A percentile compares a stretch with the other conserved stretches of the same genome.
These are phyloP conservation scores for Leishmania major DNA, from an alignment of 208 protist species.

Conservation along the genomic window DNA sequence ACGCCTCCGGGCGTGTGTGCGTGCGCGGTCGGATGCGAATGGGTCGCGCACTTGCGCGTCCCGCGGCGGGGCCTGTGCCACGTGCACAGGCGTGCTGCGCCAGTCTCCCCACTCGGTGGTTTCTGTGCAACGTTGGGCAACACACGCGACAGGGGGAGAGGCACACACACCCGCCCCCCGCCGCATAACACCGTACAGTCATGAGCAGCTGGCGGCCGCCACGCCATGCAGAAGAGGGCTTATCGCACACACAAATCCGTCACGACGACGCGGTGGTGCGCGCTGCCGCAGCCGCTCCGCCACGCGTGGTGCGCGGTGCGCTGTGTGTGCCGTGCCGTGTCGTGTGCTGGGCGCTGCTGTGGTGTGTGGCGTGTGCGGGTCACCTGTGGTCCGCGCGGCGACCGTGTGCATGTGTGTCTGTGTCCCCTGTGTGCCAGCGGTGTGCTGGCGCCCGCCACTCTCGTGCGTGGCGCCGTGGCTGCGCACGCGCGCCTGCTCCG, in stretches of 20 bases:
- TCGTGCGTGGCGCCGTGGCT: slow-evolving; percentile 25
- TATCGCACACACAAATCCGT: slow-evolving; percentile 7
- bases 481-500: slow-evolving; percentile 17
- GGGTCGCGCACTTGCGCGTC: slow-evolving; percentile 11
- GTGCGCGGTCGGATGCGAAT: slow-evolving; percentile 10
- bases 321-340: slow-evolving; percentile 10
- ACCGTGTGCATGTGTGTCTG: slow-evolving; percentile 3
- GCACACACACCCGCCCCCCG: not conserved
- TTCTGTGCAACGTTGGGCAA: slow-evolving; percentile 29
- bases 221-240: slow-evolving; percentile 37
- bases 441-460: slow-evolving; percentile 5
- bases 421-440: not conserved
- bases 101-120: slow-evolving; percentile 30
- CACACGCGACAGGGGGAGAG: slow-evolving; percentile 3
- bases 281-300: slow-evolving; percentile 28
- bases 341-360: slow-evolving; percentile 3
- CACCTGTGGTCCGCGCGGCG: slow-evolving; percentile 13
- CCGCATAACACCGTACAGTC: slow-evolving; percentile 24
- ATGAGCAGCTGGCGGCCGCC: slow-evolving; percentile 35
- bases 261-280: slow-evolving; percentile 34
- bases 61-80: slow-evolving; percentile 25
- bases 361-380: slow-evolving; percentile 5
- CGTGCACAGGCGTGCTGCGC: slow-evolving; percentile 25
- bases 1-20: not conserved
- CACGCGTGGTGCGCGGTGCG: slow-evolving; percentile 23